Evolutionary conservation across 2,329 filamentous ascomycete species (phyloP), one percentile per base, ranked within the genome.

Genomic region (Fusarium sp.): DNA sequence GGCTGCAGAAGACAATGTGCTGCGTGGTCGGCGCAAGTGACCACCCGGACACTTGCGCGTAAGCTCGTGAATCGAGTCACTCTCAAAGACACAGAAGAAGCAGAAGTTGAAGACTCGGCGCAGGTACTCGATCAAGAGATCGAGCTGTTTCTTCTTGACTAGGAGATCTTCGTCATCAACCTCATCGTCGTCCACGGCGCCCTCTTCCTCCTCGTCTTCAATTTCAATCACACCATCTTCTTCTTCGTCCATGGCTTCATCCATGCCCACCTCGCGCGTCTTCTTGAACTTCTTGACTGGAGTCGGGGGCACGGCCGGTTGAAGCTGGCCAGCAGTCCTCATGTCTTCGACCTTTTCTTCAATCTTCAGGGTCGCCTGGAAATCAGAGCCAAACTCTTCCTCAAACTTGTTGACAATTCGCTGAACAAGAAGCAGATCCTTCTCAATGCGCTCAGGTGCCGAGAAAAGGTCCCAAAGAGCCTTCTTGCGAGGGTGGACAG

Each of bases 81-180:
- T 96, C 84, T 99, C 96, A 77, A 99, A 98, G 6, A 99, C 97
- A 82, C 96, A 99, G 86, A 98, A 99, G 87, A 99, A 98, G 86
- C 96, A 99, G 85, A 99, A 98, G 84, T 96, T 98, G 88, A 97
- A 97, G 62, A 99, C 96, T 18, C 96, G 92, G 62, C 96, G 94
- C 69, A 99, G 89, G 82, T 99, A 99, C 84, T 99, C 96, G 62
- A 98, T 96, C 82, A 98, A 89, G 38, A 99, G 87, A 83, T 99
- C 96, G 59, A 99, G 90, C 79, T 96, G 95, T 87, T 99, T 98
- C 89, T 98, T 98, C 87, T 97, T 96, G 45, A 92, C 89, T 64
- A 98, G 83, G 42, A 98, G 86, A 45, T 98, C 94, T 79, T 98
- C 94, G 78, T 97, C 94, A 76, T 99, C 96, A 37, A 92, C 88